These are phyloP conservation scores for Claviceps digitariae DNA, from an alignment of 2,329 filamentous ascomycete species.

Conservation along the genomic window DNA sequence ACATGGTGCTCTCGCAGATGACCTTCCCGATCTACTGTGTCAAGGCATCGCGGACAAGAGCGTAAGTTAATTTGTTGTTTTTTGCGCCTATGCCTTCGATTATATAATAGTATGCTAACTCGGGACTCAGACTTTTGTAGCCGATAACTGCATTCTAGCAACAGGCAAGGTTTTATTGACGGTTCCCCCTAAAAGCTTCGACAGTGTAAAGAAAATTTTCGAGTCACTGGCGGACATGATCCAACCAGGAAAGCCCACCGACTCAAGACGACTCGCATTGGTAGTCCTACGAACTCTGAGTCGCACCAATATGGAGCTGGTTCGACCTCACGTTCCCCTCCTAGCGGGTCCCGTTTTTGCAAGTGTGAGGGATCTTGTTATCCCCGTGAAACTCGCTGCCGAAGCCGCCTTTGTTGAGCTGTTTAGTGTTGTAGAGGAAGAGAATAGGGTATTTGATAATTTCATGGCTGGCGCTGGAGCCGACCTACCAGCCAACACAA, in stretches of 20 bases:
- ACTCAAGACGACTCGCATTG: slow-evolving; percentile 73
- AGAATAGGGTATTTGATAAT: slow-evolving; percentile 77
- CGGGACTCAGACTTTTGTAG: slow-evolving; percentile 53
- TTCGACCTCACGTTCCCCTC: slow-evolving; percentile 65
- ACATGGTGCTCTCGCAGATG: slow-evolving; percentile 51
- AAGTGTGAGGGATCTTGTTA: slow-evolving; percentile 78
- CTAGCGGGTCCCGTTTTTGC: slow-evolving; percentile 80
- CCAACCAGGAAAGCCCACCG: slow-evolving; percentile 61
- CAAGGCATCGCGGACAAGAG: slow-evolving; percentile 66
- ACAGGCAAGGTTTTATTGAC: slow-evolving; percentile 80
- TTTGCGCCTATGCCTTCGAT: not conserved
- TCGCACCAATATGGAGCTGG: slow-evolving; percentile 63
- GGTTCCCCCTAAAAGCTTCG: slow-evolving; percentile 54
- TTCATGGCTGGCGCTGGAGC: slow-evolving; percentile 61
- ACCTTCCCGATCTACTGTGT: slow-evolving; percentile 63
- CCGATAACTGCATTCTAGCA: slow-evolving; percentile 78
- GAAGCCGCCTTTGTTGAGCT: slow-evolving; percentile 88
- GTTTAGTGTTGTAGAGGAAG: slow-evolving; percentile 81
- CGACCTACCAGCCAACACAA: slow-evolving; percentile 55
- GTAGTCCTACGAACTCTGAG: slow-evolving; percentile 80
- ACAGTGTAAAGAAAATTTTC: slow-evolving; percentile 67
- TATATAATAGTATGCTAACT: not conserved
- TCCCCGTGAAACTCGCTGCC: slow-evolving; percentile 88
- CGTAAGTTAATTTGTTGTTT: slow-evolving; percentile 32
- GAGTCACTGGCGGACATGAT: slow-evolving; percentile 64